These are phyloP conservation scores for Leersia perrieri DNA, from an alignment of 176 grass and related monocot species.

Conservation along the genomic window DNA sequence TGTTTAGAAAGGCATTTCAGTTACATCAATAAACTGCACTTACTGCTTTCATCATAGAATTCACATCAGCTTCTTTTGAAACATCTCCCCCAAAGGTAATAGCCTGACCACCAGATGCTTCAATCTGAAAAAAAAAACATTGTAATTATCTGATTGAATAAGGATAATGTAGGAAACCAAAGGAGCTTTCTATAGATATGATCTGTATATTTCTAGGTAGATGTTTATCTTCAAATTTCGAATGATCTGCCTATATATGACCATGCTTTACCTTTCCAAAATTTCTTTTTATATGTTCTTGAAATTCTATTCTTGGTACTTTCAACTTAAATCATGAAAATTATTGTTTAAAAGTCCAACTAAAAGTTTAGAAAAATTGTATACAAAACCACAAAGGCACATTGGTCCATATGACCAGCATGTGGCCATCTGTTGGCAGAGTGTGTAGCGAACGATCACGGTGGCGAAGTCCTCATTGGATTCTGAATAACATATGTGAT, in stretches of 20 bases:
- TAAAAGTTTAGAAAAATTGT: too few species aligned
- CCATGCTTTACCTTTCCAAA: neutral
- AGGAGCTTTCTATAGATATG: neutral
- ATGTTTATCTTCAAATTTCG: neutral
- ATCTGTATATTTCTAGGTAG: neutral
- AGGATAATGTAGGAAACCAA: conserved; percentile 1
- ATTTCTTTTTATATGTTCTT: too few species aligned
- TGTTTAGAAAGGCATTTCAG: neutral
- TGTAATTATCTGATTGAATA: neutral
- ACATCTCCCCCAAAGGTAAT: conserved; percentile 94
- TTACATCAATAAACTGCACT: conserved; percentile 42
- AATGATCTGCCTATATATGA: neutral
- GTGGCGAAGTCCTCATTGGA: too few species aligned
- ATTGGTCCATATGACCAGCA: too few species aligned
- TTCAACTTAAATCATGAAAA: neutral
- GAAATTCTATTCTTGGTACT: too few species aligned
- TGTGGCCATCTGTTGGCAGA: too few species aligned
- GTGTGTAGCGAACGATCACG: too few species aligned
- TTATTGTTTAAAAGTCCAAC: too few species aligned
- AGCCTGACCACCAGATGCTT: conserved; percentile 77
- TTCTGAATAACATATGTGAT: too few species aligned
- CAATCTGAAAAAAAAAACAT: conserved; percentile 60
- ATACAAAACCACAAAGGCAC: too few species aligned
- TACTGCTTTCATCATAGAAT: conserved; percentile 95
- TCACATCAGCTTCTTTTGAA: conserved; percentile 94